Evolutionary conservation across 192 early-diverging fungal species (phyloP).

Genomic region (Backusella sp.): DNA sequence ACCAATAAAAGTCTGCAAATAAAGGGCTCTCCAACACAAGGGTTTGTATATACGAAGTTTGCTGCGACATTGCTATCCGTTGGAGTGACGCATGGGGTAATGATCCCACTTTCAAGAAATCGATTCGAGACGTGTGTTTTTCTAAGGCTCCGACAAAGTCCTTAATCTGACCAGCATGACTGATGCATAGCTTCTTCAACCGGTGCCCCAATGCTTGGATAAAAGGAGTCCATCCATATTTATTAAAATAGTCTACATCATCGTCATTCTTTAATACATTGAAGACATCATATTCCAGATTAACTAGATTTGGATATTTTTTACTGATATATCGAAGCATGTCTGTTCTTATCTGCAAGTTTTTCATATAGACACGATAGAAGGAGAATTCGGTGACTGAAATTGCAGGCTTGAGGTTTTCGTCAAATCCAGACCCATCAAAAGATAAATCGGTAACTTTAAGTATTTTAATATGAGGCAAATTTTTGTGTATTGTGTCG

Average conservation of each 20-base stretch:
- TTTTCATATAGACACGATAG: conserved; percentile 1
- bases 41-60: neutral
- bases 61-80: neutral
- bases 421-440: neutral
- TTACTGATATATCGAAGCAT: neutral
- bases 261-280: neutral
- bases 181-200: neutral
- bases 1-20: neutral
- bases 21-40: neutral
- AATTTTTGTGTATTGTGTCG: neutral
- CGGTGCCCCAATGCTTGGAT: neutral
- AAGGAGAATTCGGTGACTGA: neutral
- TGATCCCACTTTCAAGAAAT: neutral
- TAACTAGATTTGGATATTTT: neutral
- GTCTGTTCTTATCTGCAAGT: neutral
- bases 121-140: neutral
- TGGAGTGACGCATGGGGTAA: neutral
- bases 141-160: neutral
- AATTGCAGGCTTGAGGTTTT: neutral
- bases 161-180: neutral
- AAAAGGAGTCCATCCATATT: neutral
- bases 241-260: neutral
- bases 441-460: conserved; percentile 1
- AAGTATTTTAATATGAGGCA: neutral
- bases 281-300: neutral